These are phyloP conservation scores for Gonapodya prolifera DNA, from an alignment of 192 early-diverging fungal genomes.

Conservation along the genomic window DNA sequence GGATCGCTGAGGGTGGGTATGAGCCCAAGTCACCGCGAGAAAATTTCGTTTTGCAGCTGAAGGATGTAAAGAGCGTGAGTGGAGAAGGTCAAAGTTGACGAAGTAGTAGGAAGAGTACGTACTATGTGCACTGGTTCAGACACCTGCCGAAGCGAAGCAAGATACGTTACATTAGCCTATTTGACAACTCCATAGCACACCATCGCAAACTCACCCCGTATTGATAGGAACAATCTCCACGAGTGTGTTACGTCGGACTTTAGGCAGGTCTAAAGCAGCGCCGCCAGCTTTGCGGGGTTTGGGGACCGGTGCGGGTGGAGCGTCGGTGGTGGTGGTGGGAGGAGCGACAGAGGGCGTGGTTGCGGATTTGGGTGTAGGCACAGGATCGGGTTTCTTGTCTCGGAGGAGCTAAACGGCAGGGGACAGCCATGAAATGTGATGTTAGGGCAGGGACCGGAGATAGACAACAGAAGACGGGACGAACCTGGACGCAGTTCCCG, in stretches of 20 bases:
- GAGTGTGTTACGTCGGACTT: conserved; percentile 34
- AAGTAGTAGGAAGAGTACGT: not conserved
- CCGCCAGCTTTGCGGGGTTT: conserved; percentile 36
- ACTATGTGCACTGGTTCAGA: conserved; percentile 46
- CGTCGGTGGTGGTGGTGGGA: not conserved
- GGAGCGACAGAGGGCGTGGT: not conserved
- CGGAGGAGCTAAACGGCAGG: conserved; percentile 23
- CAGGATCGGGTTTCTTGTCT: conserved; percentile 20
- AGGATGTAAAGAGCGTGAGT: not conserved
- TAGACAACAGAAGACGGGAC: not conserved
- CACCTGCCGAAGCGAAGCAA: conserved; percentile 18
- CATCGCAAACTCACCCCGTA: conserved; percentile 21
- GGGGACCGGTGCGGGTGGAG: not conserved
- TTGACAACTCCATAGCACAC: not conserved
- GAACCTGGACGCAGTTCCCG: conserved; percentile 20
- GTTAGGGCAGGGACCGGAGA: too few relatives aligned
- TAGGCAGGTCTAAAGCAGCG: conserved; percentile 36
- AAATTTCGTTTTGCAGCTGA: conserved; percentile 34
- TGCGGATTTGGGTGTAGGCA: too few relatives aligned
- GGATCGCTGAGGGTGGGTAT: conserved; percentile 31
- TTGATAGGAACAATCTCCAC: conserved; percentile 52
- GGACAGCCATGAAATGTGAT: too few relatives aligned
- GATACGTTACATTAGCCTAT: not conserved
- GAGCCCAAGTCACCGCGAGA: conserved; percentile 33
- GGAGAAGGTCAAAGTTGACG: not conserved